phyloP scores from a whole-genome alignment of 441 rosid genomes.

The Pelargonium fulgidum region DNA sequence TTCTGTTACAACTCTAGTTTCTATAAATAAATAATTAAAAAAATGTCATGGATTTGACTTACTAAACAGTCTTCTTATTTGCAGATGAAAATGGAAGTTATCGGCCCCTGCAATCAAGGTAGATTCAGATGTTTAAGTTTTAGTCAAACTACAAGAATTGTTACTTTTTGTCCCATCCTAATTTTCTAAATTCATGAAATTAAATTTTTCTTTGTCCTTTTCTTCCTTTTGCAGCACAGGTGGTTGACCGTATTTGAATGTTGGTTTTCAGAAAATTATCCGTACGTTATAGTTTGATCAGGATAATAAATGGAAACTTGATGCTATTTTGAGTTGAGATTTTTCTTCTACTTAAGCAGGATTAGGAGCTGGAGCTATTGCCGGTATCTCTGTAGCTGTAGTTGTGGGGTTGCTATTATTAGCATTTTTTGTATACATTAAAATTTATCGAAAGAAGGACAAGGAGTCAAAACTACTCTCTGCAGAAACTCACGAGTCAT shows the following conservation, averaged over 20 bases:
- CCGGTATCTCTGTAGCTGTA: constrained; percentile 42
- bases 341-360: constrained; percentile 37
- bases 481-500: constrained; percentile 25
- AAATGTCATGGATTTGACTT: too few species aligned
- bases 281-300: constrained; percentile 18
- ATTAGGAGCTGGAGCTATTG: constrained; percentile 40
- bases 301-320: constrained; percentile 16
- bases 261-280: constrained; percentile 23
- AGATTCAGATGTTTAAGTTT: constrained; percentile 8
- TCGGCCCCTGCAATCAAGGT: constrained; percentile 30
- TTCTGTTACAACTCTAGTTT: background rate
- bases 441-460: constrained; percentile 37
- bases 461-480: constrained; percentile 25
- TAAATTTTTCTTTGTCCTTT: constrained; percentile 14
- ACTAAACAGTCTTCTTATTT: too few species aligned
- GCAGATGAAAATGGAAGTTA: constrained; percentile 31
- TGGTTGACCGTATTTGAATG: constrained; percentile 39
- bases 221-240: constrained; percentile 61
- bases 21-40: too few species aligned
- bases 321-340: constrained; percentile 21
- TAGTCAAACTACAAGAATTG: background rate
- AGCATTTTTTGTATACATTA: constrained; percentile 26
- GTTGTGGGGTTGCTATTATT: constrained; percentile 28
- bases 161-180: background rate
- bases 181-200: constrained; percentile 10